These are phyloP conservation scores for Peronospora farinosa DNA, from an alignment of 352 stramenopile genomes.

Conservation along the genomic window DNA sequence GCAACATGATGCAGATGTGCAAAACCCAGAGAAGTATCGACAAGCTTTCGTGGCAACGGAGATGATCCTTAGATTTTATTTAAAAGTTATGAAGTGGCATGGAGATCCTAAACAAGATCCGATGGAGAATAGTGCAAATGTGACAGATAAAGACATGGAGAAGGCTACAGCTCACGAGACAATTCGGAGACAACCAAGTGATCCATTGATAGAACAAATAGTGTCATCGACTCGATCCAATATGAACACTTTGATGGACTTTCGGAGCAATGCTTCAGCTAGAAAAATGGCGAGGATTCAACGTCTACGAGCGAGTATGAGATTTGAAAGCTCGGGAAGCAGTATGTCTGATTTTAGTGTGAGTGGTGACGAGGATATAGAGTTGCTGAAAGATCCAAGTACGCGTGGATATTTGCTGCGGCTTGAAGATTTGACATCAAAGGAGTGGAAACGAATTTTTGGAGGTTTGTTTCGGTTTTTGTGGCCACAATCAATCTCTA, in stretches of 20 bases:
- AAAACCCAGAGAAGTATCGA: conserved; percentile 40
- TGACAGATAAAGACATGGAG: not conserved
- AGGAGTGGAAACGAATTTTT: conserved; percentile 73
- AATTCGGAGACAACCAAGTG: not conserved
- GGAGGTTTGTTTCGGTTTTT: conserved; percentile 51
- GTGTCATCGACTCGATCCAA: conserved; percentile 6
- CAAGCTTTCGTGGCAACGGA: conserved; percentile 55
- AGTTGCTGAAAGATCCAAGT: conserved; percentile 25
- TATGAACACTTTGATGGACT: conserved; percentile 24
- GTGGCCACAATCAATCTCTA: conserved; percentile 17
- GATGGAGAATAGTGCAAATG: conserved; percentile 3
- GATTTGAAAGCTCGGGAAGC: conserved; percentile 39
- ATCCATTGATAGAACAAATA: conserved; percentile 6
- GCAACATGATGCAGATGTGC: conserved; percentile 14
- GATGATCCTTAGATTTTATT: conserved; percentile 71
- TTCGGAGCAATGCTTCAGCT: conserved; percentile 31
- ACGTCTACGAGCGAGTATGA: conserved; percentile 32
- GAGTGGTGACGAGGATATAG: conserved; percentile 22
- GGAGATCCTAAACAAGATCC: conserved; percentile 38
- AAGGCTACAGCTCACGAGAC: conserved; percentile 2
- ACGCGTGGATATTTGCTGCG: conserved; percentile 58
- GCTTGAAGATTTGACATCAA: conserved; percentile 55
- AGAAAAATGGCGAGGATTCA: conserved; percentile 37
- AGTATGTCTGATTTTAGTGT: conserved; percentile 38
- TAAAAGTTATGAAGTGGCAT: conserved; percentile 68